Evolutionary conservation across 2,329 filamentous ascomycete species (phyloP).

Genomic region (Ophiostoma fasciatum): DNA sequence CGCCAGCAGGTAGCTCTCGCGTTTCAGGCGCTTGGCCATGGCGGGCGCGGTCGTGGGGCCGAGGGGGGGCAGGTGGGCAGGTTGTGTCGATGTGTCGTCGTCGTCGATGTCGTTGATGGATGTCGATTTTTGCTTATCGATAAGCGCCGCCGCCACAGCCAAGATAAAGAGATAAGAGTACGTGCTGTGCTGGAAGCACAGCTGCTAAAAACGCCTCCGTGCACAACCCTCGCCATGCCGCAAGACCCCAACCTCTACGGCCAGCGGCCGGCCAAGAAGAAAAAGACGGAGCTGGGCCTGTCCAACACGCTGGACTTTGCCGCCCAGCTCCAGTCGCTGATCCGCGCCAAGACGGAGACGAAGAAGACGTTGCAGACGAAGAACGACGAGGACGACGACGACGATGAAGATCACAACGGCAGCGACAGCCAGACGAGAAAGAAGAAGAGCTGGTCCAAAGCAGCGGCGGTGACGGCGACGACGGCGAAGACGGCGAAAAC

Average conservation of each 20-base stretch:
- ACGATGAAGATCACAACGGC: too few relatives aligned
- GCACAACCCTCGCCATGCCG: slow-evolving; percentile 30
- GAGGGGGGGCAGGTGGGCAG: too few relatives aligned
- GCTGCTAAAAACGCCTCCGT: too few relatives aligned
- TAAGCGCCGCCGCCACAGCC: too few relatives aligned
- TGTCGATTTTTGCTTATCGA: slow-evolving; percentile 8
- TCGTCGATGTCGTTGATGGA: too few relatives aligned
- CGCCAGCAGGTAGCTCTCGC: slow-evolving; percentile 43
- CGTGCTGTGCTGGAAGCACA: too few relatives aligned
- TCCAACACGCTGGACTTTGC: slow-evolving; percentile 69
- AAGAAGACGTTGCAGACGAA: slow-evolving; percentile 19
- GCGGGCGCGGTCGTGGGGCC: too few relatives aligned
- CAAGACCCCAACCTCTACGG: slow-evolving; percentile 66
- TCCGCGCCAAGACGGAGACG: slow-evolving; percentile 28
- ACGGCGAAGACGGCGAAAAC: slow-evolving; percentile 36
- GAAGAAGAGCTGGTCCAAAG: slow-evolving; percentile 13
- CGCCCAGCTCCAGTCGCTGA: slow-evolving; percentile 72
- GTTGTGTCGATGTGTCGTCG: background rate
- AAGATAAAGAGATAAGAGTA: too few relatives aligned
- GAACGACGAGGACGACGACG: slow-evolving; percentile 14
- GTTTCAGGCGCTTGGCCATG: slow-evolving; percentile 43
- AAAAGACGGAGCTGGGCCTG: slow-evolving; percentile 48
- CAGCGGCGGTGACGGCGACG: background rate
- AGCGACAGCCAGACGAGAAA: background rate
- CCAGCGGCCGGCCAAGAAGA: slow-evolving; percentile 52